A percentile compares a stretch with the other conserved stretches of the same genome.
phyloP scores from a whole-genome alignment of 352 stramenopile genomes.

The Phytopythium sindhum region DNA sequence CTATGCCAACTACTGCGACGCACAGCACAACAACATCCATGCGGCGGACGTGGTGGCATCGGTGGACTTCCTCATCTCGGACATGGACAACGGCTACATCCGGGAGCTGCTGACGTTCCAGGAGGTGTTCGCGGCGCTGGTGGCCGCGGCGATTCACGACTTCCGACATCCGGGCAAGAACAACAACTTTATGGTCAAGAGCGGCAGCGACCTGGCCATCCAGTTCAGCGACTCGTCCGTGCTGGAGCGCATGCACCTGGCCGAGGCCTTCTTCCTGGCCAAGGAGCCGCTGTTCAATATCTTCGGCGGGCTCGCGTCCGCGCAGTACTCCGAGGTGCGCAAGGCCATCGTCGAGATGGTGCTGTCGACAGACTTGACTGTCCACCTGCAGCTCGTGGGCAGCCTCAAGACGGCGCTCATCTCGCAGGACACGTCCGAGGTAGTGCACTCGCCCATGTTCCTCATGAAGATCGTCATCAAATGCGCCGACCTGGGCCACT shows the following conservation, averaged over 20 bases:
- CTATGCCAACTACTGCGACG: no score
- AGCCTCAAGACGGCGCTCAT: conserved; percentile 80
- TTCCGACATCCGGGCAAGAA: conserved; percentile 82
- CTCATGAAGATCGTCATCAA: conserved; percentile 89
- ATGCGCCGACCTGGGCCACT: conserved; percentile 92
- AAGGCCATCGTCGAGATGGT: conserved; percentile 87
- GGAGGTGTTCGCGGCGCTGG: conserved; percentile 75
- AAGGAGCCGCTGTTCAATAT: conserved; percentile 74
- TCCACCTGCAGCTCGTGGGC: conserved; percentile 78
- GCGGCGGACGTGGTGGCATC: conserved; percentile 78
- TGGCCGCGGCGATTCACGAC: conserved; percentile 82
- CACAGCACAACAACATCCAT: conserved; percentile 83
- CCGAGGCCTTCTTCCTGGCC: conserved; percentile 74
- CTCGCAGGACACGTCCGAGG: conserved; percentile 66
- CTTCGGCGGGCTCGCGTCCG: conserved; percentile 56
- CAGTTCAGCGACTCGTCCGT: conserved; percentile 83
- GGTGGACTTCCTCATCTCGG: conserved; percentile 77
- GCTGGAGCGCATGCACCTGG: conserved; percentile 83
- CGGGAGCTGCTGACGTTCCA: conserved; percentile 77
- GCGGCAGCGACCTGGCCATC: conserved; percentile 65
- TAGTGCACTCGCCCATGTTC: conserved; percentile 77
- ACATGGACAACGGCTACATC: conserved; percentile 79
- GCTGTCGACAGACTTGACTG: conserved; percentile 75
- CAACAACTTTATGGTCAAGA: conserved; percentile 87
- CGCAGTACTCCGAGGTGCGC: conserved; percentile 61